phyloP scores from a whole-genome alignment of 1,284 basidiomycete genomes.

The Megacollybia platyphylla region DNA sequence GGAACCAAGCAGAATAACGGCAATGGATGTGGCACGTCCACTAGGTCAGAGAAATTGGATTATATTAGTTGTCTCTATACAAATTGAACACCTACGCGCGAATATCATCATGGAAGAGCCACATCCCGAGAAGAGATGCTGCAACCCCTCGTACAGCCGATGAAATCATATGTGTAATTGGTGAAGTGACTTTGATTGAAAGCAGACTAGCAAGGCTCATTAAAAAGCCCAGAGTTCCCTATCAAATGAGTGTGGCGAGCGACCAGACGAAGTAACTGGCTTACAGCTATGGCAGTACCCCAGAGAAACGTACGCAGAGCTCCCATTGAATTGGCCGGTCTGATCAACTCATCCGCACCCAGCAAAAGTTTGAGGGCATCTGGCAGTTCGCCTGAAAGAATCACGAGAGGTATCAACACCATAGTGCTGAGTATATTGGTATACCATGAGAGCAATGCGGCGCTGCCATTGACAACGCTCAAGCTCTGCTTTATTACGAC shows the following conservation, averaged over 20 bases:
- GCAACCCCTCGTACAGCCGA: slow-evolving; percentile 78
- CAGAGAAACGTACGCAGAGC: slow-evolving; percentile 57
- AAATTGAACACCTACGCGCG: slow-evolving; percentile 33
- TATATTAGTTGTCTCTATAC: slow-evolving; percentile 3
- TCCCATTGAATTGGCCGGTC: slow-evolving; percentile 24
- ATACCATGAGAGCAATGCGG: slow-evolving; percentile 76
- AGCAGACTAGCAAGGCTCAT: slow-evolving; percentile 84
- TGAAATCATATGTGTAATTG: slow-evolving; percentile 87
- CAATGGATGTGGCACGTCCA: slow-evolving; percentile 69
- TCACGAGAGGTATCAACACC: slow-evolving; percentile 50
- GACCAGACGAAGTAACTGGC: slow-evolving; percentile 2
- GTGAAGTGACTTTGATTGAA: slow-evolving; percentile 85
- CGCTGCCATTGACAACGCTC: slow-evolving; percentile 63
- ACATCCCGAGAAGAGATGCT: slow-evolving; percentile 63
- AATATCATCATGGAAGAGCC: slow-evolving; percentile 66
- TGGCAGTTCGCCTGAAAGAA: slow-evolving; percentile 61
- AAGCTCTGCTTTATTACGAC: slow-evolving; percentile 79
- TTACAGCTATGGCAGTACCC: slow-evolving; percentile 62
- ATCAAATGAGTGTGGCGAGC: neutral
- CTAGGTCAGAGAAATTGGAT: slow-evolving; percentile 21
- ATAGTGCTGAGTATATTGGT: slow-evolving; percentile 66
- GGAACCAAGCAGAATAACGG: slow-evolving; percentile 68
- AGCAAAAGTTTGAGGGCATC: slow-evolving; percentile 48
- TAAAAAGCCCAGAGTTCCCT: slow-evolving; percentile 77
- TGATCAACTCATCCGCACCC: slow-evolving; percentile 22